Base-by-base conservation (phyloP, 2,329 filamentous ascomycete species). In the Cladosporium velox region DNA sequence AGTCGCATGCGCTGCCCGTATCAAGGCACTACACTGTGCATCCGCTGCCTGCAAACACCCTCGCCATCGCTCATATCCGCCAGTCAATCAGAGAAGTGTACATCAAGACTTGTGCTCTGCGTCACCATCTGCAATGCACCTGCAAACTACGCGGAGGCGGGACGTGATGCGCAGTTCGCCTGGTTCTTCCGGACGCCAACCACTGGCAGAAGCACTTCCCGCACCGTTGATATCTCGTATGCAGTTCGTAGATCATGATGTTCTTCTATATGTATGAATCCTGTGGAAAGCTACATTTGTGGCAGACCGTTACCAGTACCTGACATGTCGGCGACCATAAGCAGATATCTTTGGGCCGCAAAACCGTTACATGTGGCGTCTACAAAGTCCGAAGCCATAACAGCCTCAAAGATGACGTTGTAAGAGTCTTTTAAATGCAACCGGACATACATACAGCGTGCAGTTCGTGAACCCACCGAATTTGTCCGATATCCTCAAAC, bases 51-150 rank as follows among this genome's bases (percentile, higher is more conserved):
- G 52, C 30, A 24, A n/a, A 21, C 52, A 30, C 30, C 26, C 7
- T n/a, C 51, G 24, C 6, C 51, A 6, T 54, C 14, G 24, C 15
- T 26, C 49, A 52, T 32, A 32, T 28, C 28, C 28, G 8, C 28
- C 28, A 30, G 24, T n/a, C 15, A 26, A 10, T 5, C 11, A 28
- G 26, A 54, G 51, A 32, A n/a, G 18, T 54, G 15, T 32, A n/a
- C 52, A 21, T n/a, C 52, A 21, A 34, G 14, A 55, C 52, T 34
- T 32, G 52, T 55, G 52, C 52, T 55, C 18, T 55, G 52, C 52
- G 52, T 55, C 52, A 55, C 52, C 52, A 55, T 55, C 52, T 34
- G 30, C 52, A 55, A 2, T 44, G 38, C 38, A 44, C n/a, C 41
- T 47, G 41, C 41, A 47, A 24, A 47, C 41, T 47, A 21, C 41